Evolutionary conservation across 768 basidiomycete species (phyloP).

Genomic region (Lanmaoa pseudosensibilis): DNA sequence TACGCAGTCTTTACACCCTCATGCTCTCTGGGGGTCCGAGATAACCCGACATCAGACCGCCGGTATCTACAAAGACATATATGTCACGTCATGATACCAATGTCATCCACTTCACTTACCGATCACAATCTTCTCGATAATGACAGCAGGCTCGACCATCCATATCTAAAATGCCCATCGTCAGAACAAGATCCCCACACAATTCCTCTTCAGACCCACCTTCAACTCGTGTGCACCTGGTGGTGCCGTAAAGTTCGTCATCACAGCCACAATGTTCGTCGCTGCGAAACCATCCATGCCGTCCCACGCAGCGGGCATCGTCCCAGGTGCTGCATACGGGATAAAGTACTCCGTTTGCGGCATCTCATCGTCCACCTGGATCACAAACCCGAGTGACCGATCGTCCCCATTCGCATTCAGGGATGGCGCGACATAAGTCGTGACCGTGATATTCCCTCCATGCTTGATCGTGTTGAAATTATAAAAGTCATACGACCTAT

Average conservation of each 20-base stretch:
- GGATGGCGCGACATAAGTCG: not conserved
- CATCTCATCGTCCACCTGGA: not conserved
- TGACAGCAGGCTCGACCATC: not conserved
- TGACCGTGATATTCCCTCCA: not conserved
- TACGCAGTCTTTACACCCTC: no score
- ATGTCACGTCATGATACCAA: not conserved
- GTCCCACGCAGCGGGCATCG: not conserved
- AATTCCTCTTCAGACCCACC: not conserved
- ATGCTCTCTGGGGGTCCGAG: not conserved
- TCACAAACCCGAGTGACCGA: not conserved
- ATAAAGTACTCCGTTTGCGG: not conserved
- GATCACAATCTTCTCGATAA: not conserved
- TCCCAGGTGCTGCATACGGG: not conserved
- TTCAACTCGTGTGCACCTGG: not conserved
- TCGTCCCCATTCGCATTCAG: not conserved
- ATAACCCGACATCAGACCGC: not conserved
- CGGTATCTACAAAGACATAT: not conserved
- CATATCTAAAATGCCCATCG: not conserved
- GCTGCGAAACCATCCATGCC: not conserved
- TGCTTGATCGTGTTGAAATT: constrained; percentile 5
- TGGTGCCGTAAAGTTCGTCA: not conserved
- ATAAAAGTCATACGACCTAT: constrained; percentile 37
- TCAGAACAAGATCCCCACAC: not conserved
- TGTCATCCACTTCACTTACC: no score
- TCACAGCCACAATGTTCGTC: not conserved